phyloP scores from a whole-genome alignment of 2,329 filamentous ascomycete genomes.

The Helotiales sp. region DNA sequence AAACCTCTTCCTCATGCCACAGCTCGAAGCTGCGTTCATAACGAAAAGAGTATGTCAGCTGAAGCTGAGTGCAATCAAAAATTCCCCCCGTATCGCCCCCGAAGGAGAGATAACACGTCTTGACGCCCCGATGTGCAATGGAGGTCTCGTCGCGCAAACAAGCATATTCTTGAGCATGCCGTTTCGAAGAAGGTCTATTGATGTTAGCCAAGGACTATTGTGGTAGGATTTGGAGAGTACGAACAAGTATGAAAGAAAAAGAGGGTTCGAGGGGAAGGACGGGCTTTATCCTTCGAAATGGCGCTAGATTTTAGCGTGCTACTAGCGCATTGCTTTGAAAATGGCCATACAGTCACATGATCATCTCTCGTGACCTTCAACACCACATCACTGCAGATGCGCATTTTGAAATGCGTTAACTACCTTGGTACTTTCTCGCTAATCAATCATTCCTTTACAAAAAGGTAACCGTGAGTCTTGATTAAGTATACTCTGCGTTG shows the following conservation, averaged over 20 bases:
- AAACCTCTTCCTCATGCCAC: constrained; percentile 24
- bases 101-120: constrained; percentile 38
- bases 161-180: constrained; percentile 33
- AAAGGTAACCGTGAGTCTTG: too few species aligned
- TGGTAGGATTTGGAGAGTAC: constrained; percentile 33
- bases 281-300: background rate
- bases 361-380: too few species aligned
- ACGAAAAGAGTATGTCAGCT: constrained; percentile 24
- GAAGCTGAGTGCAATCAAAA: constrained; percentile 44
- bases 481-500: too few species aligned
- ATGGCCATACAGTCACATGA: too few species aligned
- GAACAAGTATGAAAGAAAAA: constrained; percentile 35
- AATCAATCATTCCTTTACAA: too few species aligned
- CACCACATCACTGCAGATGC: too few species aligned
- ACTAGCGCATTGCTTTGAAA: too few species aligned
- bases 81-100: constrained; percentile 49
- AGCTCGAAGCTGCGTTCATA: constrained; percentile 14
- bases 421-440: too few species aligned
- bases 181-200: constrained; percentile 34
- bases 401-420: too few species aligned
- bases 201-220: background rate
- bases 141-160: constrained; percentile 43
- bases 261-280: background rate
- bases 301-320: background rate
- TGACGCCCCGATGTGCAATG: constrained; percentile 59